Conservation (phyloP, 192 early-diverging fungal species). For the Coemansia sp. region DNA sequence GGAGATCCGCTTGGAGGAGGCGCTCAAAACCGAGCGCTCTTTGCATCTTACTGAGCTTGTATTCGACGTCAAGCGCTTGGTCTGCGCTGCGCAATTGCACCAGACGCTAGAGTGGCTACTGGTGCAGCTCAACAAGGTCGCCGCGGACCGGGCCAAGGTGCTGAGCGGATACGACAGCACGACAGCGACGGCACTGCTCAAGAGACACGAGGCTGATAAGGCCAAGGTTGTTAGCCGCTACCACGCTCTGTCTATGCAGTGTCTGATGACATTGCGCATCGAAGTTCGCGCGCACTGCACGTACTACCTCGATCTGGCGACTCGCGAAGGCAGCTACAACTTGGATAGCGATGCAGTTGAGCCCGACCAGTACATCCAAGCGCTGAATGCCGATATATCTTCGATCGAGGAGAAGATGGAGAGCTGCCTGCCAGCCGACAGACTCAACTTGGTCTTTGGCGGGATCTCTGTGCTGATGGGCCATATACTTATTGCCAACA, state of each 20-base stretch:
- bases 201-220: slow-evolving; percentile 45
- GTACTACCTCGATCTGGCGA: slow-evolving; percentile 87
- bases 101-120: slow-evolving; percentile 76
- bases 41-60: slow-evolving; percentile 80
- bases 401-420: slow-evolving; percentile 74
- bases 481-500: slow-evolving; percentile 68
- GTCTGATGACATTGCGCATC: slow-evolving; percentile 79
- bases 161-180: slow-evolving; percentile 36
- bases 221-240: slow-evolving; percentile 62
- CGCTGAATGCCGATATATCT: slow-evolving; percentile 79
- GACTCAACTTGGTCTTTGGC: slow-evolving; percentile 80
- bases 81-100: slow-evolving; percentile 74
- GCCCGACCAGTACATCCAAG: slow-evolving; percentile 86
- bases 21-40: slow-evolving; percentile 78
- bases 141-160: slow-evolving; percentile 26
- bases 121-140: slow-evolving; percentile 33
- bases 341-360: slow-evolving; percentile 78
- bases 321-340: slow-evolving; percentile 85
- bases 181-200: slow-evolving; percentile 59
- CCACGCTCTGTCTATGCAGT: slow-evolving; percentile 75
- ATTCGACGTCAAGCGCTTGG: slow-evolving; percentile 80
- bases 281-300: slow-evolving; percentile 86
- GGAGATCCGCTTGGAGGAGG: slow-evolving; percentile 79
- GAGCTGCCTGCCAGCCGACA: slow-evolving; percentile 62
- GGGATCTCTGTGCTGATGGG: slow-evolving; percentile 79